Base-by-base conservation (phyloP, 2,329 filamentous ascomycete genomes). In the Cercospora sp. region DNA sequence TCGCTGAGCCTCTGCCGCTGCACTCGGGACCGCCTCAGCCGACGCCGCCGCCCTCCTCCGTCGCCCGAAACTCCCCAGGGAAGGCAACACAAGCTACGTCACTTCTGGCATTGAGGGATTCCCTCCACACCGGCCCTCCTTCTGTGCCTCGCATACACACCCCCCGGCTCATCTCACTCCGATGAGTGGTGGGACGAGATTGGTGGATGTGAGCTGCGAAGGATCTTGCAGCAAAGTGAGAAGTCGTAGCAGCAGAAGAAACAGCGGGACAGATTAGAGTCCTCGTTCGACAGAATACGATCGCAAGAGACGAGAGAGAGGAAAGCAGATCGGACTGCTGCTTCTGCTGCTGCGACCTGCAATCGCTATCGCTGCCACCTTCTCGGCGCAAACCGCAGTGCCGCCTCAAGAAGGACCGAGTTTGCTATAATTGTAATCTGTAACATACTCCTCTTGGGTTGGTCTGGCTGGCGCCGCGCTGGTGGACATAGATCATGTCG, bases 401-500 rank as follows among this genome's bases (percentile, higher is more conserved):
- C 12, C 20, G 18, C 45, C 10, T 13, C 12, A 51, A 51, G 45
- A 51, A 55, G 5, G 48, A 55, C 48, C 48, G 48, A 55, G 12
- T 55, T 28, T 55, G 48, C 48, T 55, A 16, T 28, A 28, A 55
- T 55, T 26, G 48, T 30, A n/a, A 28, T 55, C 23, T 28, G 48
- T 30, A 55, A 55, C 48, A 55, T 55, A 16, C 23, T n/a, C 48
- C 30, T 55, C 48, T 13, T 16, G 12, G 12, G 23, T 12, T 7
- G 6, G 48, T 13, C 23, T 55, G 48, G 23, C 5, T 3, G 23
- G 23, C 48, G 48, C 48, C 48, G 13, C 13, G 30, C 23, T 55
- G 48, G 48, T 55, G 20, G 48, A 20, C 55, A 66, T 36, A 67
- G 70, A 77, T 72, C 73, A 86, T 86, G 84, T 81, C 82, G 74